These are phyloP conservation scores for Metschnikowia colocasiae DNA, from an alignment of 805 yeast species.

Conservation along the genomic window DNA sequence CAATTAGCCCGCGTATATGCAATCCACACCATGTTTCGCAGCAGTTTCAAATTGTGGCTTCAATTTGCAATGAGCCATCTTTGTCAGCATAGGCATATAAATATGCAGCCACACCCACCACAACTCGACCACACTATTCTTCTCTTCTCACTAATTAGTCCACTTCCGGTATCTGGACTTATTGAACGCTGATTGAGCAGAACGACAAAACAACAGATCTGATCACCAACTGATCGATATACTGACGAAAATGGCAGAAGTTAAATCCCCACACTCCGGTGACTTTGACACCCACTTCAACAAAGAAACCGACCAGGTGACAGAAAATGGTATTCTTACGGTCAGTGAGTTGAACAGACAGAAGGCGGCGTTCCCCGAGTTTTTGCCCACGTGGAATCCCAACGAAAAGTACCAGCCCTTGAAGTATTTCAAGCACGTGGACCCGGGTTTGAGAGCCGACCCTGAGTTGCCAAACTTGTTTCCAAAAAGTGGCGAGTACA, in stretches of 20 bases:
- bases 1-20: not conserved
- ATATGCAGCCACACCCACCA: slow-evolving; percentile 1
- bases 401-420: slow-evolving; percentile 48
- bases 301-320: slow-evolving; percentile 43
- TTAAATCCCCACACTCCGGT: slow-evolving; percentile 19
- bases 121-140: not conserved
- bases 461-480: slow-evolving; percentile 51
- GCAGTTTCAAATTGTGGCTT: slow-evolving; percentile 3
- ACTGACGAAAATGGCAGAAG: slow-evolving; percentile 8
- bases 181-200: too few relatives aligned
- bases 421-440: slow-evolving; percentile 53
- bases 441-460: slow-evolving; percentile 68
- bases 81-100: not conserved
- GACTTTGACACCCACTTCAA: slow-evolving; percentile 48
- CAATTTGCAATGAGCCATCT: not conserved
- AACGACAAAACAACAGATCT: too few relatives aligned
- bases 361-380: slow-evolving; percentile 45
- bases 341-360: slow-evolving; percentile 30
- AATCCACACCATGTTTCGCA: not conserved
- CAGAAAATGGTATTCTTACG: slow-evolving; percentile 45
- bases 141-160: not conserved
- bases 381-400: slow-evolving; percentile 70
- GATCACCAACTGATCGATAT: too few relatives aligned
- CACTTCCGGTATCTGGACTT: slow-evolving; percentile 1
- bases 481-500: slow-evolving; percentile 28